Base-by-base conservation (phyloP, 441 rosid genomes). In the Brassica hybrid region DNA sequence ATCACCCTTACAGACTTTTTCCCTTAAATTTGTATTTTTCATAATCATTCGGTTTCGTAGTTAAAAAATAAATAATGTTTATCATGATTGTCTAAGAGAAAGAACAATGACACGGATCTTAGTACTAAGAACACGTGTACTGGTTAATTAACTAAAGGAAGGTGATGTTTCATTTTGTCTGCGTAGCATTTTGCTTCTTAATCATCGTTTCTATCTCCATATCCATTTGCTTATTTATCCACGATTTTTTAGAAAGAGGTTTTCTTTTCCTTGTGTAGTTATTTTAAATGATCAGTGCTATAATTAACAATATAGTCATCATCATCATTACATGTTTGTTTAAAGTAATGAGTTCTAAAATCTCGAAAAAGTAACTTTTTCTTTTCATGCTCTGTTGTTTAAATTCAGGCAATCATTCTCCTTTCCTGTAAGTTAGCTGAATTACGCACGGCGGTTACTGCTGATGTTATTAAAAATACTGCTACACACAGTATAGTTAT, bases 261-360 rank as follows among this genome's bases (percentile, higher is more conserved):
- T 21, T 18, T 56, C 13, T 3, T 56, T 56, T 56, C 17, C 57
- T 43, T 43, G 23, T 57, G 30, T 54, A 56, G 62, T 57, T 58
- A 21, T 57, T 21, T 21, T 23, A 59, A 59, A 25, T 25, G n/a
- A 60, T n/a, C 13, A 76, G 8, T 19, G 57, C 19, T 19, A 34
- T 9, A 10, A 23, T 5, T 23, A 70, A 63, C 16, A 62, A 21
- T 54, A 64, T 12, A 70, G 67, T 19, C 50, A 18, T 76, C 36
- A 71, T 76, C 74, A 69, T 77, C 74, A 69, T 69, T 57, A 77
- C 76, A 65, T 71, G 59, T 65, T 77, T 57, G 54, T 71, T 77
- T 43, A 56, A 34, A 27, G 72, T 45, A 23, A 71, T 77, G 80
- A 65, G 72, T 71, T 77, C 11, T 72, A 21, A 77, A 71, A 59